Evolutionary conservation across 768 basidiomycete genomes (phyloP).

Genomic region (Porphyrellus cyaneotinctus): DNA sequence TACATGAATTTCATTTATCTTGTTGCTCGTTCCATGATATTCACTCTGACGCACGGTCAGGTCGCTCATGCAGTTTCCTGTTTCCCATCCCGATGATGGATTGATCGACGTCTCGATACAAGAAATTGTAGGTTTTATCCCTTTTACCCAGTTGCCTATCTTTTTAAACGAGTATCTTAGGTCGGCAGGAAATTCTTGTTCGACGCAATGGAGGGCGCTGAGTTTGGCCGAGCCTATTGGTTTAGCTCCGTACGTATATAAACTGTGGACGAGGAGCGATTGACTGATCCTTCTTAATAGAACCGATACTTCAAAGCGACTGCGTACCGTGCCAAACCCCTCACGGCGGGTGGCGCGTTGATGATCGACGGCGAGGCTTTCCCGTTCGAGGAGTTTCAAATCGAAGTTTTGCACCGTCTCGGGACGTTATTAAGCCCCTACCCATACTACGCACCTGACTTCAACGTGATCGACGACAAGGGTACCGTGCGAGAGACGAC

Average conservation of each 20-base stretch:
- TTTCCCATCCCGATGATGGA: conserved; percentile 76
- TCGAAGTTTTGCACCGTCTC: conserved; percentile 68
- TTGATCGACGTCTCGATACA: conserved; percentile 69
- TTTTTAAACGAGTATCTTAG: conserved; percentile 13
- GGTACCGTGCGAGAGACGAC: conserved; percentile 18
- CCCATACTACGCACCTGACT: conserved; percentile 51
- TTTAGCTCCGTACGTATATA: conserved; percentile 44
- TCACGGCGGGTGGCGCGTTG: conserved; percentile 48
- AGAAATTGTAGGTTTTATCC: conserved; percentile 44
- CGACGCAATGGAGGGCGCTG: conserved; percentile 54
- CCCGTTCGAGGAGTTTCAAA: conserved; percentile 70
- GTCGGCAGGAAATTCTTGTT: conserved; percentile 46
- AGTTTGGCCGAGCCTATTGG: conserved; percentile 62
- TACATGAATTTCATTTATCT: conserved; percentile 22
- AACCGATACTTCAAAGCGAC: conserved; percentile 68
- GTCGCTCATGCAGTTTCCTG: conserved; percentile 80
- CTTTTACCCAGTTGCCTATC: background rate
- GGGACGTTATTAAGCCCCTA: conserved; percentile 63
- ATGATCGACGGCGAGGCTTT: conserved; percentile 77
- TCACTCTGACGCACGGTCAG: conserved; percentile 30
- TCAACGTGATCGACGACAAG: conserved; percentile 31
- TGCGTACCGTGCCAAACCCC: conserved; percentile 69
- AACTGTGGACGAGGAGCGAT: background rate
- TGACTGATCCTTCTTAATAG: conserved; percentile 34
- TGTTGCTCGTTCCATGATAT: background rate